Conservation (phyloP, 2,329 filamentous ascomycete genomes). For the Aspergillus pseudotamarii region DNA sequence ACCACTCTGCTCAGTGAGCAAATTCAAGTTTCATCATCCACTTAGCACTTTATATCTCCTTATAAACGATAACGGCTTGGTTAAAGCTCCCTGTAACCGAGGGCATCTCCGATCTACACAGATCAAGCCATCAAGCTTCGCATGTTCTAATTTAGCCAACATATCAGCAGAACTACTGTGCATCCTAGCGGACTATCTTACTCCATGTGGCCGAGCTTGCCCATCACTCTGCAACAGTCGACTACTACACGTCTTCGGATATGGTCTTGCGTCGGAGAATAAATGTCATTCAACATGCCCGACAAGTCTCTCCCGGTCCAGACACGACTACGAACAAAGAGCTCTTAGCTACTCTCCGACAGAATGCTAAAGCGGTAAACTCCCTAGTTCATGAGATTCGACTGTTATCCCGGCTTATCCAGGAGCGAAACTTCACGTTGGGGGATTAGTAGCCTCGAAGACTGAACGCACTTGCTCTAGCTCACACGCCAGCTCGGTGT, state of each 20-base stretch:
- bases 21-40: background rate
- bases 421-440: too few species aligned
- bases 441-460: too few species aligned
- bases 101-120: background rate
- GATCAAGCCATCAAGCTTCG: background rate
- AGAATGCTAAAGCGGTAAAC: too few species aligned
- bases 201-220: background rate
- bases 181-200: background rate
- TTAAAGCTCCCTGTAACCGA: too few species aligned
- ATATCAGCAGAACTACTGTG: background rate
- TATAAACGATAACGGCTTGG: too few species aligned
- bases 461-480: too few species aligned
- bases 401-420: too few species aligned
- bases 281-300: background rate
- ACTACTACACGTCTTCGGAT: background rate
- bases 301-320: background rate
- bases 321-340: too few species aligned
- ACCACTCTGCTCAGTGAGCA: slow-evolving; percentile 2
- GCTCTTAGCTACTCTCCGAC: too few species aligned
- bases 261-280: background rate
- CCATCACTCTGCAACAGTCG: background rate
- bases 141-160: background rate
- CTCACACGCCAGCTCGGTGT: too few species aligned
- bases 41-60: background rate
- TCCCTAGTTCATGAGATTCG: too few species aligned